phyloP scores from a whole-genome alignment of 768 basidiomycete species.

The Auriculariales sp. region DNA sequence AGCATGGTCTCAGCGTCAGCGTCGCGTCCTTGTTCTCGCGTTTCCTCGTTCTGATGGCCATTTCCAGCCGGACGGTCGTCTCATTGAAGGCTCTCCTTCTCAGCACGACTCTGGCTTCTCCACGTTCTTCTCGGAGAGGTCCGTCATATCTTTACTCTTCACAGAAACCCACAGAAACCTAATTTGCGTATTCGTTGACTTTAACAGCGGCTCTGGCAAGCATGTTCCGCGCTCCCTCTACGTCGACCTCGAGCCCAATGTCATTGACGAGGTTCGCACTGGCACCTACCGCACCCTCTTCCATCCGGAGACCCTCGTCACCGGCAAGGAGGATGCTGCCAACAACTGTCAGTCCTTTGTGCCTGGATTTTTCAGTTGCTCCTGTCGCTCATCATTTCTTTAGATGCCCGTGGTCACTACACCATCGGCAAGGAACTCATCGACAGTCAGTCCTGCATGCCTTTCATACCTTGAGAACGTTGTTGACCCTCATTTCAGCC shows the following conservation, averaged over 20 bases:
- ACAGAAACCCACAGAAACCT: no score
- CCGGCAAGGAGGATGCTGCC: constrained; percentile 98
- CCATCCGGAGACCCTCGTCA: constrained; percentile 97
- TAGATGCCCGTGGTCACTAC: constrained; percentile 98
- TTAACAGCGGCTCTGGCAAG: constrained; percentile 88
- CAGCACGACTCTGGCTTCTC: constrained; percentile 82
- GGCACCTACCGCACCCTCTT: constrained; percentile 94
- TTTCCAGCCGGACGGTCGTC: constrained; percentile 80
- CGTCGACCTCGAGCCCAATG: constrained; percentile 93
- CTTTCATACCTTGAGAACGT: constrained; percentile 97
- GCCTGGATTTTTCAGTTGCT: not conserved
- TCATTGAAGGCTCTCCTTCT: constrained; percentile 62
- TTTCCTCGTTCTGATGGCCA: not conserved
- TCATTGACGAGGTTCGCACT: constrained; percentile 92
- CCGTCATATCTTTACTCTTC: no score
- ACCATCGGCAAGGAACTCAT: constrained; percentile 98
- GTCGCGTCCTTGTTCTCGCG: not conserved
- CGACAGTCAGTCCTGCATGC: constrained; percentile 47
- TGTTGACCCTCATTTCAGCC: constrained; percentile 91
- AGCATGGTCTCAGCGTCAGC: constrained; percentile 92
- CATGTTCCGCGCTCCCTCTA: constrained; percentile 96
- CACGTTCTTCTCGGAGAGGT: constrained; percentile 98
- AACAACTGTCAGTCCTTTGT: constrained; percentile 70
- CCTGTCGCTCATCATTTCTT: not conserved
- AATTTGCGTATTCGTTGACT: no score